A percentile compares a stretch with the other conserved stretches of the same genome.
These are phyloP conservation scores for Suhomyces anneliseae DNA, from an alignment of 1,139 yeast species.

Conservation along the genomic window DNA sequence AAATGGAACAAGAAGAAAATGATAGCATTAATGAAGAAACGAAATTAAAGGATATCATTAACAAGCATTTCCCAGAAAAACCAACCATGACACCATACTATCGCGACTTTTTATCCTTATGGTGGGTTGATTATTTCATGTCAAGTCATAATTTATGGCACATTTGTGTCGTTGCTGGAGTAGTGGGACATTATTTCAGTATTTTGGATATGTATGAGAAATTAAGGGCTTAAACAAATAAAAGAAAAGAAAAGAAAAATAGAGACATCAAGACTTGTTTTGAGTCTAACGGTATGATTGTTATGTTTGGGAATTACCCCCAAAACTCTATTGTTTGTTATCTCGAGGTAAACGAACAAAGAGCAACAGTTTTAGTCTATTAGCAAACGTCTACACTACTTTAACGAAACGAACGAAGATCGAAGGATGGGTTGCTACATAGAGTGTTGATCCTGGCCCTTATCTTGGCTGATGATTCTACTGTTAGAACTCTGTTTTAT, in stretches of 20 bases:
- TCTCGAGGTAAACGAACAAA: too few relatives aligned
- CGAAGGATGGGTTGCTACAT: too few relatives aligned
- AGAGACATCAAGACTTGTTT: not conserved
- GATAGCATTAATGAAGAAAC: constrained; percentile 19
- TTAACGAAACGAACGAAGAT: too few relatives aligned
- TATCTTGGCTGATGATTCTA: too few relatives aligned
- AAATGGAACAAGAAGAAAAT: constrained; percentile 7
- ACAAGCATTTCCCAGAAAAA: constrained; percentile 52
- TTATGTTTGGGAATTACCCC: too few relatives aligned
- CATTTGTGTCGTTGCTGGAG: constrained; percentile 82
- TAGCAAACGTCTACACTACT: too few relatives aligned
- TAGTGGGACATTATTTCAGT: constrained; percentile 81
- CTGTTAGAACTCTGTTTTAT: too few relatives aligned
- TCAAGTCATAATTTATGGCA: constrained; percentile 95
- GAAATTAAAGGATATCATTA: constrained; percentile 38
- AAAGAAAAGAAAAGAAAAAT: not conserved
- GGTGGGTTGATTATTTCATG: constrained; percentile 81
- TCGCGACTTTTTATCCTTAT: constrained; percentile 59
- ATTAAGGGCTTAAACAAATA: constrained; percentile 10
- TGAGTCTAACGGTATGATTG: too few relatives aligned
- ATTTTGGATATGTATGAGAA: constrained; percentile 63
- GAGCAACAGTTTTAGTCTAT: too few relatives aligned
- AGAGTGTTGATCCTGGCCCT: too few relatives aligned
- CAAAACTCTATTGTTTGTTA: too few relatives aligned
- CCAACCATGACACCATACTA: constrained; percentile 48